Percentiles rank a stretch among this genome's conserved stretches.
phyloP scores from a whole-genome alignment of 257 asterid species.

The Scutellaria minor region DNA sequence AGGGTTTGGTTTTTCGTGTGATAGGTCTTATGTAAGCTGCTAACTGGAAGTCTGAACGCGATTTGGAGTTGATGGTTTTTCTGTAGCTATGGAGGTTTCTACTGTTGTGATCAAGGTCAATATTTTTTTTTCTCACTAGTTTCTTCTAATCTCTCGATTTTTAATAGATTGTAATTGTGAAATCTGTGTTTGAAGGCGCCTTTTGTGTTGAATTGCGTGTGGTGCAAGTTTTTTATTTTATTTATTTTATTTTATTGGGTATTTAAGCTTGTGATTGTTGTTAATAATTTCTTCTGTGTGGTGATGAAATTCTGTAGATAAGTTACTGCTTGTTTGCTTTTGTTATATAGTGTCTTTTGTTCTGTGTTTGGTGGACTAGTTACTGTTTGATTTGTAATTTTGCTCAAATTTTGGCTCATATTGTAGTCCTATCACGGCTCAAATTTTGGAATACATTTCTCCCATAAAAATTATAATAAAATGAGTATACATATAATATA shows the following conservation, averaged over 20 bases:
- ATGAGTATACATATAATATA: too few species aligned
- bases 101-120: constrained; percentile 73
- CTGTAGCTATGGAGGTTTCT: constrained; percentile 57
- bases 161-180: not conserved
- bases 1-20: constrained; percentile 41
- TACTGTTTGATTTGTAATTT: not conserved
- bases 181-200: too few species aligned
- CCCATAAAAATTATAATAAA: too few species aligned
- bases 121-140: not conserved
- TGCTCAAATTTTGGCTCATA: too few species aligned
- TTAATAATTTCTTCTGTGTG: not conserved
- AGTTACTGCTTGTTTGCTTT: not conserved
- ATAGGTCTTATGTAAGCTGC: constrained; percentile 33
- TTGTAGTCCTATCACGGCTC: too few species aligned
- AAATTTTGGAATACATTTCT: too few species aligned
- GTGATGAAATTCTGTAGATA: not conserved
- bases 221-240: not conserved
- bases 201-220: not conserved
- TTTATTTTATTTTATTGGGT: not conserved
- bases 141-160: not conserved
- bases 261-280: not conserved
- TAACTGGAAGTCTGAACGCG: constrained; percentile 53
- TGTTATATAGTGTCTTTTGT: not conserved
- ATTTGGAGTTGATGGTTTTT: constrained; percentile 24
- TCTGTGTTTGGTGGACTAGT: not conserved